Percentiles rank a stretch among this genome's conserved stretches.
These are phyloP conservation scores for Cavenderia fasciculata DNA, from an alignment of 78 protist species.

Conservation along the genomic window DNA sequence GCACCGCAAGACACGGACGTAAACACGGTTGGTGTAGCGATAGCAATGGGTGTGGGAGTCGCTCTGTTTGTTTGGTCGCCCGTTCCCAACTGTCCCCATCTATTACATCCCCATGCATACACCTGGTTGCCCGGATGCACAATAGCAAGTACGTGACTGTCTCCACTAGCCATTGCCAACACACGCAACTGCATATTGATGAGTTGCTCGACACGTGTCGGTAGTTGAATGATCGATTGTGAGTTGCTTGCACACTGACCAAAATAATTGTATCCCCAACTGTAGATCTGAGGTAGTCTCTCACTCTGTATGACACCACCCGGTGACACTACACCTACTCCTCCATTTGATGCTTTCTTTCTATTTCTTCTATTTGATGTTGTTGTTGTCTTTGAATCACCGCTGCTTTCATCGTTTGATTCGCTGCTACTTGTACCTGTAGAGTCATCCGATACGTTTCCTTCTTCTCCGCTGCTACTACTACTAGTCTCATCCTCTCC, in stretches of 20 bases:
- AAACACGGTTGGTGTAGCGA: not conserved
- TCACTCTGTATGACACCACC: no score
- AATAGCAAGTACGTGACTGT: constrained; percentile 36
- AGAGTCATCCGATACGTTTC: not conserved
- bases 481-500: constrained; percentile 28
- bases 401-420: not conserved
- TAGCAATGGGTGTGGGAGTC: constrained; percentile 2
- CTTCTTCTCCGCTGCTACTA: constrained; percentile 13
- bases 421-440: not conserved
- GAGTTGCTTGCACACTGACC: constrained; percentile 29
- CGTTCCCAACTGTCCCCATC: constrained; percentile 66
- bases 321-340: no score
- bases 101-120: constrained; percentile 53
- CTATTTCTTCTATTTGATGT: not conserved
- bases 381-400: not conserved
- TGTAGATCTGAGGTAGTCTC: constrained; percentile 13
- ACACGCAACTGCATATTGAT: not conserved
- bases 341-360: no score
- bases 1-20: constrained; percentile 41
- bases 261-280: constrained; percentile 60
- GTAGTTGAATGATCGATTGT: not conserved
- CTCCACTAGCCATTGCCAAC: constrained; percentile 29
- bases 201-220: not conserved
- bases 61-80: constrained; percentile 30
- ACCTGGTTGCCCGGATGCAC: not conserved